Conservation (phyloP, 805 yeast species). For the Yarrowia sp. region DNA sequence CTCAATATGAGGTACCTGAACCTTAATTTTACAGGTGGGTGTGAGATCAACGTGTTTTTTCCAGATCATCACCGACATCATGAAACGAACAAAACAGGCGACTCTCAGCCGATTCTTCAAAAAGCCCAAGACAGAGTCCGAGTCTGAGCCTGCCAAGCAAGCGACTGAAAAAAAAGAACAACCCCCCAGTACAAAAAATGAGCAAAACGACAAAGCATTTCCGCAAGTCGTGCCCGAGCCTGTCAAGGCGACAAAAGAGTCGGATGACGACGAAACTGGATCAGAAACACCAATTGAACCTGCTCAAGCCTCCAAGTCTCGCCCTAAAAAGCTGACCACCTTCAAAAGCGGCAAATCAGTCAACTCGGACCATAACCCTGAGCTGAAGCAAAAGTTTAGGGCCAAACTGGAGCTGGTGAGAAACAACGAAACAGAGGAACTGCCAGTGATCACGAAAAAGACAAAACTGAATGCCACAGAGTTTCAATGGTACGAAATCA, state of each 20-base stretch:
- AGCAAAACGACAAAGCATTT: not conserved
- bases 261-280: not conserved
- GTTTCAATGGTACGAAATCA: conserved; percentile 68
- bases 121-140: not conserved
- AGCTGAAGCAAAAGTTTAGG: not conserved
- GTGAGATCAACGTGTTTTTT: not conserved
- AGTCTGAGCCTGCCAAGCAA: not conserved
- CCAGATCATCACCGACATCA: not conserved
- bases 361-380: not conserved
- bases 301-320: not conserved
- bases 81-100: conserved; percentile 19
- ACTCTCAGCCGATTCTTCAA: conserved; percentile 13
- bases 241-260: not conserved
- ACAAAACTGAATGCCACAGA: conserved; percentile 71
- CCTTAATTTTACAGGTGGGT: not conserved
- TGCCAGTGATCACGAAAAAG: not conserved
- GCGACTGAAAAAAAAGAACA: not conserved
- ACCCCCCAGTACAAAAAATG: not conserved
- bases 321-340: not conserved
- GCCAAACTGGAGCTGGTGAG: conserved; percentile 5
- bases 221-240: not conserved
- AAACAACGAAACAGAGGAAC: not conserved
- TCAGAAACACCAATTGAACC: not conserved
- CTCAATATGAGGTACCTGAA: not conserved
- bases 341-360: not conserved